Evolutionary conservation across 2,329 filamentous ascomycete genomes (phyloP), one percentile per base, ranked within the genome.

Genomic region (Penicillium corylophilum): DNA sequence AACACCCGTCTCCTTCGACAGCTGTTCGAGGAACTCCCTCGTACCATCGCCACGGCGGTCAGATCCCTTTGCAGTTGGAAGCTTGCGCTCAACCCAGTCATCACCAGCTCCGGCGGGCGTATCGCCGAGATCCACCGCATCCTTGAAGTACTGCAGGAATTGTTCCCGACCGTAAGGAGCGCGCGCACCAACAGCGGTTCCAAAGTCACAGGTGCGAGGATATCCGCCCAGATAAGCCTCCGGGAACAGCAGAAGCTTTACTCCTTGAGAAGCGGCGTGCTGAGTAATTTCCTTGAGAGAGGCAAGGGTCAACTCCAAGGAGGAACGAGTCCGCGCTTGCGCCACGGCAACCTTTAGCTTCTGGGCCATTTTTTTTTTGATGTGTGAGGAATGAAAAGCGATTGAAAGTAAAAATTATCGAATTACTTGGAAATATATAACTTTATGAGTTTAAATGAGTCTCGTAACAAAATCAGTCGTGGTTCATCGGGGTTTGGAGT

Each of bases 161-260:
- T 95, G 90, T 23, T 95, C 90, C 16, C 91, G 82, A 4, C 91
- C 92, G 44, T 79, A 76, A 2, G 80, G 76, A 0, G 81, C 79
- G 33, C 92, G 85, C 15, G 80, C 78, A 4, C 92, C 92, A 5
- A 96, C 79, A 1, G 82, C 79, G 42, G 84, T 85, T 4, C 91
- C 91, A 64, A 96, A 96, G 45, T 78, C 77, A 56, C 86, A 86
- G 16, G 87, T 90, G 10, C 92, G 87, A 16, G 93, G 93, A 68
- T 96, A 96, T 1, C 92, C 93, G 42, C 93, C 93, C 1, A 96
- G 80, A 67, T 90, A 96, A 20, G 92, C 92, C 76, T 97, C 92
- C 0, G 93, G 93, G 55, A 96, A 92, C 46, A 96, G 83, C 24
- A 96, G 79, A 44, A 96, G 79, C 68, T 94, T 76, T 15, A 83